phyloP scores from a whole-genome alignment of 441 rosid genomes.

The Kokia cookei region DNA sequence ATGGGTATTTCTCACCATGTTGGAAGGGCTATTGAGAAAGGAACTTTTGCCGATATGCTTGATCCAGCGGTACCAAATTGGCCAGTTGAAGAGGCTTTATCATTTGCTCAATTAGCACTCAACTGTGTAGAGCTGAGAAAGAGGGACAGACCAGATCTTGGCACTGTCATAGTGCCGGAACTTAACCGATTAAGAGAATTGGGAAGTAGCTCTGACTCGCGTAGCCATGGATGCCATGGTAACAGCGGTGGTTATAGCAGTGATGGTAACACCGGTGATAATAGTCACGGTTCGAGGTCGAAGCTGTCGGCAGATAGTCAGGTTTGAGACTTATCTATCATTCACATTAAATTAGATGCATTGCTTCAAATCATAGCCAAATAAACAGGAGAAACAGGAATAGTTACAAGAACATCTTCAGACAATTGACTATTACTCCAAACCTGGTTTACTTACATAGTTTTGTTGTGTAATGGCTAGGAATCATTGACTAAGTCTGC shows the following conservation, averaged over 20 bases:
- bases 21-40: conserved; percentile 42
- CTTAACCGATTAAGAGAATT: conserved; percentile 44
- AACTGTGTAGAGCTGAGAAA: conserved; percentile 55
- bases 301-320: conserved; percentile 2
- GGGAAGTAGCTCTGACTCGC: conserved; percentile 17
- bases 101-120: conserved; percentile 41
- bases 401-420: background rate
- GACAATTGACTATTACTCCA: background rate
- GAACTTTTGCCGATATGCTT: conserved; percentile 46
- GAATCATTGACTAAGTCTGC: background rate
- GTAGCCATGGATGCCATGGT: background rate
- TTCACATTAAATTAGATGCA: background rate
- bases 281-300: background rate
- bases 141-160: conserved; percentile 64
- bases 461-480: background rate
- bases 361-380: background rate
- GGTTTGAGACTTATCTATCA: conserved; percentile 14
- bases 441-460: background rate
- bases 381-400: background rate
- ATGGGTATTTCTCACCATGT: conserved; percentile 71
- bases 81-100: conserved; percentile 56
- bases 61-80: conserved; percentile 48
- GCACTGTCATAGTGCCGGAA: conserved; percentile 43
- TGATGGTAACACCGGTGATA: background rate
- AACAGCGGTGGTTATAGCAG: background rate